A percentile compares a stretch with the other conserved stretches of the same genome.
These are phyloP conservation scores for Backusella tuberculispora DNA, from an alignment of 192 early-diverging fungal species.

Conservation along the genomic window DNA sequence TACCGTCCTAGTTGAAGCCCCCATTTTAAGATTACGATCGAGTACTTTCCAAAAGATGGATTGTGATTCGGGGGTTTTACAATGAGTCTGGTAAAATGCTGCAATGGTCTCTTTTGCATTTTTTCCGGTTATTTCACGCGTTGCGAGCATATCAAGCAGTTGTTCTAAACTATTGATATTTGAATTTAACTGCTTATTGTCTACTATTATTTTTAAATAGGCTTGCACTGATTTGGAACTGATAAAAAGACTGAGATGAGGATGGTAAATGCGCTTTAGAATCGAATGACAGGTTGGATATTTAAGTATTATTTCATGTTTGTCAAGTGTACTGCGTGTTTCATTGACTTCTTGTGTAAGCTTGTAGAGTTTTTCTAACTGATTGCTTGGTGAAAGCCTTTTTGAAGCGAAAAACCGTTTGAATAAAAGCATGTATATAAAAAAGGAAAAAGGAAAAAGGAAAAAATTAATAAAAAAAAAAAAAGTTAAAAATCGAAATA, in stretches of 20 bases:
- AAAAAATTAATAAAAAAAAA: no score
- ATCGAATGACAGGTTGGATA: conserved; percentile 17
- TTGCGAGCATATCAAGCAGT: conserved; percentile 28
- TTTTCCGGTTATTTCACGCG: conserved; percentile 32
- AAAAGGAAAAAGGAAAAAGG: not conserved
- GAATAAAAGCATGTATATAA: not conserved
- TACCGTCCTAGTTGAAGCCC: conserved; percentile 27
- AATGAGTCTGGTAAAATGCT: conserved; percentile 20
- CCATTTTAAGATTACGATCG: conserved; percentile 43
- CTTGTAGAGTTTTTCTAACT: conserved; percentile 16
- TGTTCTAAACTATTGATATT: not conserved
- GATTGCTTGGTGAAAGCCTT: not conserved
- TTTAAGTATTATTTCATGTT: conserved; percentile 23
- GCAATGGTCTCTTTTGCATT: conserved; percentile 19
- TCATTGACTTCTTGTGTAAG: conserved; percentile 26
- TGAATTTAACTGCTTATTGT: no score
- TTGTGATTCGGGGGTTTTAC: conserved; percentile 20
- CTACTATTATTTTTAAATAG: conserved; percentile 11
- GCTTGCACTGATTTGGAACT: conserved; percentile 16
- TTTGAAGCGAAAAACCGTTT: not conserved
- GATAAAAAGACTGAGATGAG: conserved; percentile 18
- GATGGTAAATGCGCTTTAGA: conserved; percentile 39
- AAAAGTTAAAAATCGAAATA: no score
- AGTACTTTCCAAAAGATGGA: conserved; percentile 39
- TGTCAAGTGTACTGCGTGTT: conserved; percentile 28